Evolutionary conservation across 371 early-diverging fungal genomes (phyloP), one percentile per base, ranked within the genome.

Genomic region (Mortierella sp.): DNA sequence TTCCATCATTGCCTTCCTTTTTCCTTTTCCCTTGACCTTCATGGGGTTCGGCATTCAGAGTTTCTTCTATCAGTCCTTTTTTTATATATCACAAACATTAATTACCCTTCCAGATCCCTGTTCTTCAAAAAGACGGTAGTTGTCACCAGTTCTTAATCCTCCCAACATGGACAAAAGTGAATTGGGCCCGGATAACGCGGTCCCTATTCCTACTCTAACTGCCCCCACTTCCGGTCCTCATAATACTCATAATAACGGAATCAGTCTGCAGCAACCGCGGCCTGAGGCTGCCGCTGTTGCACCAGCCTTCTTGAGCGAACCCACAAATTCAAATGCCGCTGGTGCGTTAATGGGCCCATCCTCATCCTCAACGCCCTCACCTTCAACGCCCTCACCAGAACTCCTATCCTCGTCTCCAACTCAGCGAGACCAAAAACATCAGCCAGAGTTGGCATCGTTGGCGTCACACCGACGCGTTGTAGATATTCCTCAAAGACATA

Each of bases 161-260:
- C 1, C 16, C 40, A 40, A 22, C 19, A 68, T 68, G 69, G 69
- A 68, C 41, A 68, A 68, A 28, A 52, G 61, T 45, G 59, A 67
- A 48, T 45, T 59, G 22, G 50, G 50, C n/a, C 48, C 59, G 6
- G 60, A 59, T 36, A 47, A n/a, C 15, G 60, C 33, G 50, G 50
- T 60, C 33, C 33, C 19, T n/a, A 59, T 38, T 32, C 16, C 33
- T 50, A 48, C 36, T 64, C 16, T 10, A 48, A 21, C 57, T 13
- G 7, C 55, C 16, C 13, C 53, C 32, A 16, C 64, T 52, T 32
- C 53, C 8, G 1, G 0, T 48, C 50, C 64, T 32, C 4, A 21
- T 48, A 0, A 15, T 41, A 19, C 16, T 28, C n/a, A 15, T 63
- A 16, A 21, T 40, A 33, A 8, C 53, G 55, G 21, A 24, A 36